A percentile compares a stretch with the other conserved stretches of the same genome.
These are phyloP conservation scores for Candida sp. DNA, from an alignment of 1,139 yeast genomes.

Conservation along the genomic window DNA sequence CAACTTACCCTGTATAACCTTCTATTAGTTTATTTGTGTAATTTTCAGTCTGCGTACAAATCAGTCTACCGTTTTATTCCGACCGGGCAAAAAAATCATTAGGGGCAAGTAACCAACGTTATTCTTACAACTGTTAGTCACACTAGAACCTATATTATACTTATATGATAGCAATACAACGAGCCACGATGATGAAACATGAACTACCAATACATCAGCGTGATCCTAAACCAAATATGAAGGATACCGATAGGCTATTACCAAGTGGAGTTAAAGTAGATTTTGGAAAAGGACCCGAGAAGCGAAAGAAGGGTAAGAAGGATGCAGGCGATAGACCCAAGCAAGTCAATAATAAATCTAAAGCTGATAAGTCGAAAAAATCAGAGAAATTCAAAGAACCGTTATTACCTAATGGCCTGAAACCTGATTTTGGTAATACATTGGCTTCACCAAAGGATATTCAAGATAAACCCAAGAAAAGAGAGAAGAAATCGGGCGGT, in stretches of 20 bases:
- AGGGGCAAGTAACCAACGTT: background rate
- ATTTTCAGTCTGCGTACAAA: background rate
- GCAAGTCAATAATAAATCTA: constrained; percentile 5
- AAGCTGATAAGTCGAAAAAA: constrained; percentile 1
- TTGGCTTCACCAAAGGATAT: constrained; percentile 8
- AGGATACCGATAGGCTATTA: constrained; percentile 22
- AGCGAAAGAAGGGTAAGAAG: constrained; percentile 7
- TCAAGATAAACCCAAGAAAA: constrained; percentile 13
- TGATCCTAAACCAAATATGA: constrained; percentile 12
- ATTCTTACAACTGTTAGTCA: background rate
- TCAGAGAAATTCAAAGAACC: constrained; percentile 7
- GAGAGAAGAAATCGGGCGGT: constrained; percentile 4
- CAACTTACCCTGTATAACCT: no score
- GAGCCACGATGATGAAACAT: constrained; percentile 35
- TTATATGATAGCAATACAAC: constrained; percentile 2
- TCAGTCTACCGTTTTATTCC: background rate
- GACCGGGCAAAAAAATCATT: background rate
- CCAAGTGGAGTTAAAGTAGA: constrained; percentile 44
- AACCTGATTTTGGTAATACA: constrained; percentile 24
- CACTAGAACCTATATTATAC: background rate
- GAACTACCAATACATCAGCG: constrained; percentile 30
- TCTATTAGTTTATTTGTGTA: background rate
- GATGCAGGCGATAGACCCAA: constrained; percentile 4
- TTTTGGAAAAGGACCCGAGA: constrained; percentile 26
- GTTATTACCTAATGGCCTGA: constrained; percentile 29